These are phyloP conservation scores for Naganishia sp. DNA, from an alignment of 1,284 basidiomycete species.

Conservation along the genomic window DNA sequence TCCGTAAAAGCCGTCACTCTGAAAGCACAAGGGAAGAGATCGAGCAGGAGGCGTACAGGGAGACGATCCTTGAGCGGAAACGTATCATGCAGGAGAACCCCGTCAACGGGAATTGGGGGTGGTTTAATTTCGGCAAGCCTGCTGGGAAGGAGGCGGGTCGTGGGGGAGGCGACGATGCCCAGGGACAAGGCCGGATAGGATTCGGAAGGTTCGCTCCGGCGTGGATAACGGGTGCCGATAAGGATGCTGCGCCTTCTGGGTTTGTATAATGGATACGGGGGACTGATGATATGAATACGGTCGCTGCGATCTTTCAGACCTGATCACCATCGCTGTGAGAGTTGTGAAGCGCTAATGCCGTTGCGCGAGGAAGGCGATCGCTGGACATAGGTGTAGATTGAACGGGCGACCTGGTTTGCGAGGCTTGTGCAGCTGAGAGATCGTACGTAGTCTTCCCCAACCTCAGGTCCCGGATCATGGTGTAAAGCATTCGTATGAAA, in stretches of 20 bases:
- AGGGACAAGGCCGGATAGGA: background rate
- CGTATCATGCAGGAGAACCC: background rate
- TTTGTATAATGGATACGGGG: background rate
- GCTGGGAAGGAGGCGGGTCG: background rate
- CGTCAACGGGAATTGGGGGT: background rate
- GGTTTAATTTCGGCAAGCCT: conserved; percentile 1
- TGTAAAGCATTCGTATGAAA: too few species aligned
- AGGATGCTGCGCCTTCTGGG: background rate
- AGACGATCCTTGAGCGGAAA: background rate
- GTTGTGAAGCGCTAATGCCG: too few species aligned
- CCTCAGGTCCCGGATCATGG: too few species aligned
- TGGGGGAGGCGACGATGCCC: background rate
- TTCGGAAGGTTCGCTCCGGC: background rate
- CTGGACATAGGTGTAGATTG: too few species aligned
- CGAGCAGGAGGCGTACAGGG: background rate
- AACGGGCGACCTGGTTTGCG: too few species aligned
- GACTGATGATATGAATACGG: too few species aligned
- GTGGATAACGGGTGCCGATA: background rate
- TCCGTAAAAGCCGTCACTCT: background rate
- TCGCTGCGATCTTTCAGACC: too few species aligned
- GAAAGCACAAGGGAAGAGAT: background rate
- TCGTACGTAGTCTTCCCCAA: too few species aligned
- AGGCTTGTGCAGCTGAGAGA: too few species aligned
- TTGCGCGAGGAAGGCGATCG: too few species aligned
- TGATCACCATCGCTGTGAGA: too few species aligned